Evolutionary conservation across 257 asterid species (phyloP).

Genomic region (Gentiana dahurica): DNA sequence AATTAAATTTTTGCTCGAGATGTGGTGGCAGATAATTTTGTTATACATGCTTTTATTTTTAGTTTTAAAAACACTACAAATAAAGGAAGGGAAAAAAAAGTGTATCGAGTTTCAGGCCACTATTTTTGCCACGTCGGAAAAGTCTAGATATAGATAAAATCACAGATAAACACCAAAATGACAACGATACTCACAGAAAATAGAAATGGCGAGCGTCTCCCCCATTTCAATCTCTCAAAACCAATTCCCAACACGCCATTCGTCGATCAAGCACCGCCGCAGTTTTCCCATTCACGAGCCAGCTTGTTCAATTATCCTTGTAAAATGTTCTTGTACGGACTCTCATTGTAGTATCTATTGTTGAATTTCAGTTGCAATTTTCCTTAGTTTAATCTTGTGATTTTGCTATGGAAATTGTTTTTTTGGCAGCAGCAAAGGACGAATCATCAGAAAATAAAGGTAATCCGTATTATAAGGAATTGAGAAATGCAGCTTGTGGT

Average conservation of each 20-base stretch:
- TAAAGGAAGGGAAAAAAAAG: background rate
- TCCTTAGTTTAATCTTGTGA: too few species aligned
- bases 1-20: too few species aligned
- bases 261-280: slow-evolving; percentile 13
- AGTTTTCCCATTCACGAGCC: slow-evolving; percentile 14
- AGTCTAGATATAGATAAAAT: slow-evolving; percentile 20
- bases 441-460: slow-evolving; percentile 16
- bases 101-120: background rate
- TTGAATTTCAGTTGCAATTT: too few species aligned
- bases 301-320: slow-evolving; percentile 19
- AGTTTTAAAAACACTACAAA: background rate
- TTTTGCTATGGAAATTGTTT: background rate
- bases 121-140: slow-evolving; percentile 16
- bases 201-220: slow-evolving; percentile 50
- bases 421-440: slow-evolving; percentile 33
- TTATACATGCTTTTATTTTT: fast-evolving
- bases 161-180: background rate
- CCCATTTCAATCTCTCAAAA: slow-evolving; percentile 32
- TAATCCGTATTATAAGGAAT: slow-evolving; percentile 30
- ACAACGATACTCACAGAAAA: background rate
- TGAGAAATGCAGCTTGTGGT: slow-evolving; percentile 73
- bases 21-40: too few species aligned
- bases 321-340: slow-evolving; percentile 50
- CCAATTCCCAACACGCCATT: slow-evolving; percentile 18
- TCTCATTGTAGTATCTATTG: background rate